Evolutionary conservation across 2,329 filamentous ascomycete genomes (phyloP), one percentile per base, ranked within the genome.

Genomic region (Nannizziopsis barbatae): DNA sequence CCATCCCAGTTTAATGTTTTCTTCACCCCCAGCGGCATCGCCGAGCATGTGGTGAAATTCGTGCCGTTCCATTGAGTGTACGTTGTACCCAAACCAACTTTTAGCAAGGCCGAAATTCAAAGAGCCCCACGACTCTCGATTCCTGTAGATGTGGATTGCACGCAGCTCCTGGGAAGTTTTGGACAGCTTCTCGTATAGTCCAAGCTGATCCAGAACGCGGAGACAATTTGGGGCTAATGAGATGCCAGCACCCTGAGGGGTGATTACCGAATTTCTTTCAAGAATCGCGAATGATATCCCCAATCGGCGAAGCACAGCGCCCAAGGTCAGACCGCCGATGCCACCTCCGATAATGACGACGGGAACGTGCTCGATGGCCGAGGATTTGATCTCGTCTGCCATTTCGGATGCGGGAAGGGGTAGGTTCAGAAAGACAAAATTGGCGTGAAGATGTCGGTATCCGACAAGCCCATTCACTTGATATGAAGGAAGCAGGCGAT

Each of bases 161-260:
- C 30, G 41, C 33, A 50, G 17, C 14, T 14, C 33, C 35, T 50
- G 41, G 12, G 47, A 50, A 15, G 30, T 32, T 17, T 45, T 45
- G 9, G 32, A 30, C 18, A 50, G 6, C 41, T 50, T 45, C 14
- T 45, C 47, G 17, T 39, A 50, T 20, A 50, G 42, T 17, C 42
- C 47, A 15, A 50, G 42, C 15, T 50, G 47, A 22, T 50, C 47
- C 14, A 50, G 40, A 17, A 42, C 47, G 12, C 47, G 47, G 14
- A 50, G 42, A 15, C 47, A 50, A 30, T 50, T 50, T n/a, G 47
- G 41, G 8, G 47, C 41, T 18, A 50, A 36, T 33, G 47, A 50
- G 18, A 50, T 50, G 30, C 47, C 47, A 11, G 47, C 47, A 18
- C 47, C 47, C 14, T 50, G 47, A 12, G 47, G 47, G 8, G 47